Evolutionary conservation across 805 yeast genomes (phyloP).

Genomic region (Diddensiella santjacobensis): DNA sequence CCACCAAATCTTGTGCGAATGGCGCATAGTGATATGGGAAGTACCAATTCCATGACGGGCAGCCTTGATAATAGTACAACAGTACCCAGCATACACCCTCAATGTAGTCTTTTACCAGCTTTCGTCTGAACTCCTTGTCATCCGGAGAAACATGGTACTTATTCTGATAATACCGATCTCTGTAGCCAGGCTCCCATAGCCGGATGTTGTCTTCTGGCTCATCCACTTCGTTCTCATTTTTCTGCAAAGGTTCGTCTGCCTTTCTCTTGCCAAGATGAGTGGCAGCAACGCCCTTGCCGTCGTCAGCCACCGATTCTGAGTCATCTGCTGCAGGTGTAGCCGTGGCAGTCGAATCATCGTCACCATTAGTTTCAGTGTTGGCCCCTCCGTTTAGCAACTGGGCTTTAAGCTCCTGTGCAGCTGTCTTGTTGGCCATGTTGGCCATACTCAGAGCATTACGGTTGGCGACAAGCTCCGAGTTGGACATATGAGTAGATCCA

Average conservation of each 20-base stretch:
- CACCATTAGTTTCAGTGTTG: background rate
- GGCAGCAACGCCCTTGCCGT: constrained; percentile 6
- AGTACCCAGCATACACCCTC: constrained; percentile 98
- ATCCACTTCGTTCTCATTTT: constrained; percentile 33
- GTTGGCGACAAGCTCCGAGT: constrained; percentile 66
- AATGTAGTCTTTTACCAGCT: constrained; percentile 68
- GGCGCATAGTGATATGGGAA: constrained; percentile 98
- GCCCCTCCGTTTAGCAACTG: constrained; percentile 27
- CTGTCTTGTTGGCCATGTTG: constrained; percentile 63
- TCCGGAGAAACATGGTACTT: constrained; percentile 59
- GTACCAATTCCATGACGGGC: constrained; percentile 98
- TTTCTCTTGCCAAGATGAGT: constrained; percentile 17
- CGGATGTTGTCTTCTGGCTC: constrained; percentile 53
- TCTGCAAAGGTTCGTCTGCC: constrained; percentile 2
- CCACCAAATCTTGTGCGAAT: constrained; percentile 81
- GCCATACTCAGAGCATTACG: constrained; percentile 63
- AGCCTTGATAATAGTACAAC: constrained; percentile 91
- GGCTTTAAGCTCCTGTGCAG: constrained; percentile 57
- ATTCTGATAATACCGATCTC: constrained; percentile 68
- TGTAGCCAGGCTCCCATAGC: constrained; percentile 85
- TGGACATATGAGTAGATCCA: constrained; percentile 61
- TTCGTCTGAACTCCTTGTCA: constrained; percentile 48
- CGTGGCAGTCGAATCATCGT: background rate
- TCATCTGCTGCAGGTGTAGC: constrained; percentile 19
- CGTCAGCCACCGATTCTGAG: constrained; percentile 5